Percentiles rank a stretch among this genome's conserved stretches.
phyloP scores from a whole-genome alignment of 352 stramenopile genomes.

The Pythium utonaiense region DNA sequence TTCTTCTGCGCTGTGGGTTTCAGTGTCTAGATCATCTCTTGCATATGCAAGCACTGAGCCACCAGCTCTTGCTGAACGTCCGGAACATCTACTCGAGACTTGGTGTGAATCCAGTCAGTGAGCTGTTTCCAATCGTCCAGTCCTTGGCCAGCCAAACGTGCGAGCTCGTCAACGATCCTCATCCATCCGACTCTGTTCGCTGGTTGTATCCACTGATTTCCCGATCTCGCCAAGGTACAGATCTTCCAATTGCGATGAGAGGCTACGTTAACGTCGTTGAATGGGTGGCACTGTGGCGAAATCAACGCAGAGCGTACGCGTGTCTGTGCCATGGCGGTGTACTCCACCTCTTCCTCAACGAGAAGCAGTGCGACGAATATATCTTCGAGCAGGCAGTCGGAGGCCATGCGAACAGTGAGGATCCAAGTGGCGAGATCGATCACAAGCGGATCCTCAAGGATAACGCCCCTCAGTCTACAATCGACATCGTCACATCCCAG shows the following conservation, averaged over 20 bases:
- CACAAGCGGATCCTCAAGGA: conserved; percentile 45
- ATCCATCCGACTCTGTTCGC: not conserved
- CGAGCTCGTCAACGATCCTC: not conserved
- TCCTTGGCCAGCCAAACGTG: conserved; percentile 7
- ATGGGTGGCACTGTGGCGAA: conserved; percentile 66
- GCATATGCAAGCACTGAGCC: conserved; percentile 4
- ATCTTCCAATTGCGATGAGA: conserved; percentile 31
- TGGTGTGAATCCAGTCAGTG: conserved; percentile 1
- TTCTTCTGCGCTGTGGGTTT: conserved; percentile 4
- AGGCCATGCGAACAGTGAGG: not conserved
- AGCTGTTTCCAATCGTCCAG: conserved; percentile 11
- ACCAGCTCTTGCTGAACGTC: conserved; percentile 5
- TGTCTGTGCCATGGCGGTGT: conserved; percentile 59
- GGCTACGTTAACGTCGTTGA: conserved; percentile 55
- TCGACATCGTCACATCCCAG: conserved; percentile 39
- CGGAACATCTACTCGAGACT: conserved; percentile 7
- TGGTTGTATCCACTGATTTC: conserved; percentile 21
- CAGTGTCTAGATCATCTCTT: conserved; percentile 8
- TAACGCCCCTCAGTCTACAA: conserved; percentile 34
- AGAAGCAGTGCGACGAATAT: conserved; percentile 47
- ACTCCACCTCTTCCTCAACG: conserved; percentile 50
- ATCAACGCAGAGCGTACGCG: conserved; percentile 50
- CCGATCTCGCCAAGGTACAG: conserved; percentile 13
- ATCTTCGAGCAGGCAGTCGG: conserved; percentile 39
- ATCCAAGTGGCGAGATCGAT: conserved; percentile 13